Evolutionary conservation across 1,284 basidiomycete genomes (phyloP).

Genomic region (Ustilago vetiveriae): DNA sequence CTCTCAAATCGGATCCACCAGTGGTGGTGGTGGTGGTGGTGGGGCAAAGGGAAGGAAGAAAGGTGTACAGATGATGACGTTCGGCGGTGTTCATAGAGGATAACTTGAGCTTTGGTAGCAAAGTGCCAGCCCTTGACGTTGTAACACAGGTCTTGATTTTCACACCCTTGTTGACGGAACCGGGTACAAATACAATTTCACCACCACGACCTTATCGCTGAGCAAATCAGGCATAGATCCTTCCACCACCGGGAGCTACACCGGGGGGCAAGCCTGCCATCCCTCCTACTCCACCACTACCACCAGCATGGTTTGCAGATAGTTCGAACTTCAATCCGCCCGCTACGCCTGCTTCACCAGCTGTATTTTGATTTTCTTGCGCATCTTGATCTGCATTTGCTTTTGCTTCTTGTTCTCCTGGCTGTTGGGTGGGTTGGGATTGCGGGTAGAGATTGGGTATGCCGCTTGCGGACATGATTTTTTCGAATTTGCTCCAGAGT

Average conservation of each 20-base stretch:
- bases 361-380: no score
- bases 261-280: conserved; percentile 17
- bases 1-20: neutral
- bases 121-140: neutral
- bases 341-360: neutral
- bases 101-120: no score
- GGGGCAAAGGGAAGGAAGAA: conserved; percentile 44
- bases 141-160: neutral
- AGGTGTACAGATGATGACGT: conserved; percentile 44
- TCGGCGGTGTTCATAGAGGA: conserved; percentile 55
- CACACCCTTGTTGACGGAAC: no score
- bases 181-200: no score
- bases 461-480: conserved; percentile 73
- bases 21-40: no score
- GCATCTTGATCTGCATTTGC: no score
- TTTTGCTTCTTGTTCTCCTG: neutral
- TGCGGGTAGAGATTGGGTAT: conserved; percentile 31
- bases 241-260: conserved; percentile 42
- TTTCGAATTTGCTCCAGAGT: conserved; percentile 84
- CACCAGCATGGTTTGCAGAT: no score
- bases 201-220: no score
- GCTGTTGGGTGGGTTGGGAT: neutral
- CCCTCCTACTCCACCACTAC: neutral
- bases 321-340: conserved; percentile 7
- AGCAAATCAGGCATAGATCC: conserved; percentile 25